Base-by-base conservation (phyloP, 139 green algal genomes). In the Chlamydomonas eustigma region DNA sequence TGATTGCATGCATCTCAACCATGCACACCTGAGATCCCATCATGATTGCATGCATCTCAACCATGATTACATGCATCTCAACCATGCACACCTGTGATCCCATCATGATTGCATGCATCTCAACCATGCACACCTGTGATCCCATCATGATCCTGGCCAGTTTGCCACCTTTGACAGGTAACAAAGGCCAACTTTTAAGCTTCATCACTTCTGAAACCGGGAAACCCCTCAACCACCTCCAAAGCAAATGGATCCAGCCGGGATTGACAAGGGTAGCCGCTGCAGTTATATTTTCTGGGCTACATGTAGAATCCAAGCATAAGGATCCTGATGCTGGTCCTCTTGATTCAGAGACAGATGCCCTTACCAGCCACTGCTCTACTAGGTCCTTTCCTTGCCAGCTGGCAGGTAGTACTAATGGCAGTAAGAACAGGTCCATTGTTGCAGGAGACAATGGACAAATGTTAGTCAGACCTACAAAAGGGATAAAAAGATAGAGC, bases 171-270 rank as follows among this genome's bases (percentile, higher is more conserved):
- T 71, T 35, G 3, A 87, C 74, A 2, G 89, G 88, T 51, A 94
- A 58, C 38, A 94, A 64, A 33, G 90, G 90, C 86, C 80, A 88
- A 24, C 75, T 39, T n/a, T 4, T 22, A 64, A 88, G 58, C 52
- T 66, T 44, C 37, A 76, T 31, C 74, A 82, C 37, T 5, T 80
- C 68, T 12, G 33, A 33, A 36, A 34, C 25, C 6, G 50, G n/a
- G 18, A 35, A 25, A 25, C 8, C 4, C 3, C 34, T 71, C 50
- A 88, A 52, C 83, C 83, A 88, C 8, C 39, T 28, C 83, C 83
- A 88, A 64, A 85, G 58, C 70, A 71, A 50, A 2, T 32, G 36
- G 51, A 88, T 36, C 73, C 84, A 91, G 50, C n/a, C 52, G 6
- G 52, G n/a, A 31, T 68, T 68, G 52, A 28, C 28, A 30, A 35